Evolutionary conservation across 441 rosid species (phyloP).

Genomic region (Gossypium schwendimanii): DNA sequence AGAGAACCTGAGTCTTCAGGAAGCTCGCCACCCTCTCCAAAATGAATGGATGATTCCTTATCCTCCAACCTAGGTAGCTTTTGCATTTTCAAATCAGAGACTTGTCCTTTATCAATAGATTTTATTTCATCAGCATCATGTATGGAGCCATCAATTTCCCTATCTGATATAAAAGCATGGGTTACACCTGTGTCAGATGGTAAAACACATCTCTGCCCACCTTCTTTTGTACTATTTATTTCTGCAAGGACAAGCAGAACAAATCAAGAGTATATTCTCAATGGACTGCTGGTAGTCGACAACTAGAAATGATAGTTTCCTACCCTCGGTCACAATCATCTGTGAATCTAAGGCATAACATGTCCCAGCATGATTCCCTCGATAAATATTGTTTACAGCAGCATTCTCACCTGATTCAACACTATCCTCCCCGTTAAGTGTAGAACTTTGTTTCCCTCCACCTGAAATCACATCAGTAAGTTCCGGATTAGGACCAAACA

Average conservation of each 20-base stretch:
- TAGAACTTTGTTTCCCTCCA: slow-evolving; percentile 7
- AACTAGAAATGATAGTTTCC: not conserved
- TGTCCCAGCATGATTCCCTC: slow-evolving; percentile 5
- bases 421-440: not conserved
- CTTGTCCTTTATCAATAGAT: slow-evolving; percentile 26
- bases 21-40: slow-evolving; percentile 20
- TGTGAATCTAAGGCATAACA: not conserved
- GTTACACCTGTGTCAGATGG: slow-evolving; percentile 10
- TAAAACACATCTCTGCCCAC: not conserved
- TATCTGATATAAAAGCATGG: slow-evolving; percentile 8
- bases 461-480: not conserved
- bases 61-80: slow-evolving; percentile 18
- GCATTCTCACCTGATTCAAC: slow-evolving; percentile 3
- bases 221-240: slow-evolving; percentile 4
- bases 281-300: not conserved
- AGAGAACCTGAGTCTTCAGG: slow-evolving; percentile 34
- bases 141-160: slow-evolving; percentile 10
- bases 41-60: slow-evolving; percentile 20
- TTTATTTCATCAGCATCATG: slow-evolving; percentile 6
- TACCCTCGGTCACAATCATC: slow-evolving; percentile 13
- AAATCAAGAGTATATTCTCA: not conserved
- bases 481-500: not conserved
- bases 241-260: slow-evolving; percentile 6
- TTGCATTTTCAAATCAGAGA: slow-evolving; percentile 15
- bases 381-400: not conserved